These are phyloP conservation scores for Strobilomyces confusus DNA, from an alignment of 768 basidiomycete species.

Conservation along the genomic window DNA sequence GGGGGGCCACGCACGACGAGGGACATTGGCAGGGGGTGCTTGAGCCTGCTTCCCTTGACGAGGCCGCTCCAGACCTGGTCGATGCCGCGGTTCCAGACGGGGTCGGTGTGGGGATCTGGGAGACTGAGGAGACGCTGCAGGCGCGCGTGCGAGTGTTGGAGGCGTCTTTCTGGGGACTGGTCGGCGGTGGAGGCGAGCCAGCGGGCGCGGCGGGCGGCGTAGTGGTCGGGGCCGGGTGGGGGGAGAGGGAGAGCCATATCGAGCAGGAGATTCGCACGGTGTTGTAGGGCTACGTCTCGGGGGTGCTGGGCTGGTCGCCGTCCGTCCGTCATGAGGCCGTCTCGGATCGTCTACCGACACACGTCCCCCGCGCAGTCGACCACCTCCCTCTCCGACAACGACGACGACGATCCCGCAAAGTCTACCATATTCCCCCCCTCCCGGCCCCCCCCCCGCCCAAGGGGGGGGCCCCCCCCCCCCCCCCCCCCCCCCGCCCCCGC, in stretches of 20 bases:
- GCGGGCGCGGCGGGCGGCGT: constrained; percentile 54
- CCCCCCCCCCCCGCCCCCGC: constrained; percentile 27
- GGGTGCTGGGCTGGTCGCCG: not conserved
- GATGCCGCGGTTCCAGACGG: constrained; percentile 54
- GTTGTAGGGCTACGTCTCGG: not conserved
- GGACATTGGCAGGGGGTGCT: constrained; percentile 55
- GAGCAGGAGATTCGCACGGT: constrained; percentile 19
- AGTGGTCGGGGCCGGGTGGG: constrained; percentile 61
- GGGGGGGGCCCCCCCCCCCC: constrained; percentile 44
- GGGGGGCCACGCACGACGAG: constrained; percentile 49
- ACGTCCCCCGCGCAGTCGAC: constrained; percentile 62
- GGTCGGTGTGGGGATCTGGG: constrained; percentile 47
- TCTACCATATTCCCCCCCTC: constrained; percentile 37
- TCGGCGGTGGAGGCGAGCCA: constrained; percentile 45
- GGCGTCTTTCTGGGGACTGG: constrained; percentile 22
- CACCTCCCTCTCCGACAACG: constrained; percentile 76
- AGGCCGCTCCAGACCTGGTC: constrained; percentile 64
- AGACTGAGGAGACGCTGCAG: constrained; percentile 48
- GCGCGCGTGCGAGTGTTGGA: constrained; percentile 40
- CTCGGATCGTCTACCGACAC: constrained; percentile 34
- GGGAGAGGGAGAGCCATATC: constrained; percentile 40
- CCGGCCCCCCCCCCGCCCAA: constrained; percentile 57
- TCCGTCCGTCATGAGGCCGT: constrained; percentile 23
- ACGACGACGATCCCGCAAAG: constrained; percentile 59
- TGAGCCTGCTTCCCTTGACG: constrained; percentile 53